Percentiles rank a stretch among this genome's conserved stretches.
Conservation (phyloP, 2,329 filamentous ascomycete genomes). For the Teratosphaeria viscida region DNA sequence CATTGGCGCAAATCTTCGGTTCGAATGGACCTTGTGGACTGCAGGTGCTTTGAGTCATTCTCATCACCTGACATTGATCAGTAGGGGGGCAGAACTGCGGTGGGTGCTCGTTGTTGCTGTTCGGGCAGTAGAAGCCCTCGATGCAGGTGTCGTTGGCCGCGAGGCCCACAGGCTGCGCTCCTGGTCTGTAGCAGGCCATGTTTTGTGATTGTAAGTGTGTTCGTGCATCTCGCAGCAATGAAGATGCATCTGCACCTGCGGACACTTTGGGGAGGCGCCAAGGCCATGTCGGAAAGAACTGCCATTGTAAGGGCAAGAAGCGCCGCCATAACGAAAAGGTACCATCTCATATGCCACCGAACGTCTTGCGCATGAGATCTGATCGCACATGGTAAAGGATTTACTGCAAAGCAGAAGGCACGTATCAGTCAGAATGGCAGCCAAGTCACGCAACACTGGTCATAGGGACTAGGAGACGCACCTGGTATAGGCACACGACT, state of each 20-base stretch:
- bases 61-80: slow-evolving; percentile 14
- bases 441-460: too few relatives aligned
- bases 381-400: too few relatives aligned
- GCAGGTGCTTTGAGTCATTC: slow-evolving; percentile 14
- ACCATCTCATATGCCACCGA: not conserved
- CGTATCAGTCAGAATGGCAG: too few relatives aligned
- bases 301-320: not conserved
- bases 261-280: not conserved
- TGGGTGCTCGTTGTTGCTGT: slow-evolving; percentile 16
- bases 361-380: not conserved
- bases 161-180: slow-evolving; percentile 19
- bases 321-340: not conserved
- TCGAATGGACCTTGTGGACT: slow-evolving; percentile 34
- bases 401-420: too few relatives aligned
- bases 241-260: not conserved
- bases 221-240: not conserved
- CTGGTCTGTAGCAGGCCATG: slow-evolving; percentile 15
- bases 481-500: too few relatives aligned
- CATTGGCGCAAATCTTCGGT: slow-evolving; percentile 41
- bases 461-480: too few relatives aligned
- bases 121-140: slow-evolving; percentile 19
- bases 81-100: slow-evolving; percentile 24
- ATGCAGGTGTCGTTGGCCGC: slow-evolving; percentile 21
- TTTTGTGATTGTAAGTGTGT: slow-evolving; percentile 6
- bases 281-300: not conserved